phyloP scores from a whole-genome alignment of 441 rosid species.

The Brassica balearica region DNA sequence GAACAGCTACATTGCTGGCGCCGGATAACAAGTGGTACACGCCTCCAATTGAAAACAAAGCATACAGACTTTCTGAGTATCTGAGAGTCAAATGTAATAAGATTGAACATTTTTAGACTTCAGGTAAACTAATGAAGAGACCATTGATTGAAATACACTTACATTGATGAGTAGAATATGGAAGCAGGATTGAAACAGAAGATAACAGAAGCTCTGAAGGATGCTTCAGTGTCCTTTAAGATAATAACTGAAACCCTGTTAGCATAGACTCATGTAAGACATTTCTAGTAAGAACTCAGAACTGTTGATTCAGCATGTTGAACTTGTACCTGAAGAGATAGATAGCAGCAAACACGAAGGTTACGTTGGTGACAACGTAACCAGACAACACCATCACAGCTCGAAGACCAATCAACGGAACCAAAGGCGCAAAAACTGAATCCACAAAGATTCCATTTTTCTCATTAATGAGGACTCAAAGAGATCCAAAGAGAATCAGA shows the following conservation, averaged over 20 bases:
- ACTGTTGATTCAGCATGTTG: too few species aligned
- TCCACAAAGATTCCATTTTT: background rate
- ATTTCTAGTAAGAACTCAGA: too few species aligned
- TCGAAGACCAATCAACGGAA: slow-evolving; percentile 68
- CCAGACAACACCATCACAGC: slow-evolving; percentile 86
- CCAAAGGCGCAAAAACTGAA: slow-evolving; percentile 78
- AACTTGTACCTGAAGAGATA: slow-evolving; percentile 67
- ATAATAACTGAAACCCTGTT: slow-evolving; percentile 61
- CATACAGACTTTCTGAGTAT: slow-evolving; percentile 87
- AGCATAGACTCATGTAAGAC: too few species aligned
- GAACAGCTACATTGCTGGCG: slow-evolving; percentile 61
- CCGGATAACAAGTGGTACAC: slow-evolving; percentile 70
- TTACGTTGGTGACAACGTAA: slow-evolving; percentile 65
- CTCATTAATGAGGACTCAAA: too few species aligned
- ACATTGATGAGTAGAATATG: slow-evolving; percentile 89
- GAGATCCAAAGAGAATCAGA: too few species aligned
- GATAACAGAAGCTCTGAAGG: slow-evolving; percentile 70
- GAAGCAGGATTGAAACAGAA: slow-evolving; percentile 96
- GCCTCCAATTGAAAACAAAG: slow-evolving; percentile 82
- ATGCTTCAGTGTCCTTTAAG: slow-evolving; percentile 70
- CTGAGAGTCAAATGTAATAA: slow-evolving; percentile 45
- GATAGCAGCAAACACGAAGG: slow-evolving; percentile 73
- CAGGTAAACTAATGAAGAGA: background rate
- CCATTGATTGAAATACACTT: slow-evolving; percentile 37
- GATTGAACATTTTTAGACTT: background rate